Evolutionary conservation across 2,329 filamentous ascomycete genomes (phyloP), one percentile per base, ranked within the genome.

Genomic region (Epicoccum nigrum): DNA sequence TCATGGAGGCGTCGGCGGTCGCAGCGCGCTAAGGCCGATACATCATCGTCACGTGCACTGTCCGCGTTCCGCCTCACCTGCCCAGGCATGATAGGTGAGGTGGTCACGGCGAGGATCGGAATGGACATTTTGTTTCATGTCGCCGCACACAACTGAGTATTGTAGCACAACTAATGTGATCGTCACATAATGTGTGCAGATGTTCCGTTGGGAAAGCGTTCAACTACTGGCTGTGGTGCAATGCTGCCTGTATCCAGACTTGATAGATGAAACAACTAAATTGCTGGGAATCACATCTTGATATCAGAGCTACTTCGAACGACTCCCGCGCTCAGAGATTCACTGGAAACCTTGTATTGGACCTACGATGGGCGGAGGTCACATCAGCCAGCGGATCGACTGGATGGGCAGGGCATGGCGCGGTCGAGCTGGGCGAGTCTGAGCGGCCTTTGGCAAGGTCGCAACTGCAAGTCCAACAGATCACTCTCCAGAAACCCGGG

Each of bases 401-500:
- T n/a, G 25, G 45, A 23, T 32, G 27, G 32, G 30, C 42, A 32
- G 34, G 55, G 50, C 37, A 54, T 56, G 42, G 51, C 55, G 54
- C 51, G 45, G 51, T 47, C 44, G 48, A 56, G 53, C 56, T 52
- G 47, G 60, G 50, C 54, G 44, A 61, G 56, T 39, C 49, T 56
- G 49, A 56, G 59, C 59, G 57, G 54, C 54, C 59, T 55, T 58
- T 27, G 32, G 41, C 42, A 46, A 41, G 48, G 42, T 37, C 48
- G 51, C 56, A 55, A 54, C 51, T n/a, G 58, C 62, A 64, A 58
- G 60, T 59, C 20, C 60, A 63, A 51, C 58, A 60, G 60, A 50
- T 59, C 58, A n/a, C n/a, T 55, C 32, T 57, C 62, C 60, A 61
- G 55, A 55, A 58, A 58, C 37, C 45, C 49, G 43, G 42, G 59